Base-by-base conservation (phyloP, 2,329 filamentous ascomycete genomes). In the Chaetomiaceae sp. region DNA sequence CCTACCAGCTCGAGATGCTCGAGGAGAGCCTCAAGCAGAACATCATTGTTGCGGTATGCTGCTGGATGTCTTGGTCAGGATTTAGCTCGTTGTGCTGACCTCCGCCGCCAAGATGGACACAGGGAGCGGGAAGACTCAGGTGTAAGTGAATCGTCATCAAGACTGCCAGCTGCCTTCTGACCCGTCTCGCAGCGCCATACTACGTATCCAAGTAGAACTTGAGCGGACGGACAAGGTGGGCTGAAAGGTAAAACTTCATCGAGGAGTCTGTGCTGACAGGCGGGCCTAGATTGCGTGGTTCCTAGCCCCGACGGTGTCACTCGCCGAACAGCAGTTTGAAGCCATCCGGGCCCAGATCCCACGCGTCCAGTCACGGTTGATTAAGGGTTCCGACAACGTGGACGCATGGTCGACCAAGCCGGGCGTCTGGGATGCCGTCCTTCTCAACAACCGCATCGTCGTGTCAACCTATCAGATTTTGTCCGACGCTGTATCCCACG, bases 401-500 rank as follows among this genome's bases (percentile, higher is more conserved):
- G 80, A 93, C 15, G 75, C 79, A 27, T 95, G 89, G 88, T 81
- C 77, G 0, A 73, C 79, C 6, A 72, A 80, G 54, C 57, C 51
- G 1, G 65, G 37, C 2, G 71, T 80, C 1, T 95, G 89, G 89
- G 71, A 85, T 48, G 71, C 69, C 0, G 72, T 84, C 2, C 68
- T 95, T 1, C 56, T 68, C 3, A 80, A 83, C 38, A 73, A 85
- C 18, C 74, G 78, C 1, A 72, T 94, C n/a, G 77, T 94, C 5
- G 74, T 95, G 1, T 88, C 86, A 0, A 93, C 89, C 0, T 81
- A 84, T 49, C 81, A 86, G 49, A 75, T 94, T 1, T 71, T 95
- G 11, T 68, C 79, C 3, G 86, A 94, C 63, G 87, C 86, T 3
- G 70, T 94, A 33, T 69, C 66, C 1, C 86, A 93, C 65, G 85